Evolutionary conservation across 75 land plant genomes (phyloP), one percentile per base, ranked within the genome.

Genomic region (Ceratopteris richardii): DNA sequence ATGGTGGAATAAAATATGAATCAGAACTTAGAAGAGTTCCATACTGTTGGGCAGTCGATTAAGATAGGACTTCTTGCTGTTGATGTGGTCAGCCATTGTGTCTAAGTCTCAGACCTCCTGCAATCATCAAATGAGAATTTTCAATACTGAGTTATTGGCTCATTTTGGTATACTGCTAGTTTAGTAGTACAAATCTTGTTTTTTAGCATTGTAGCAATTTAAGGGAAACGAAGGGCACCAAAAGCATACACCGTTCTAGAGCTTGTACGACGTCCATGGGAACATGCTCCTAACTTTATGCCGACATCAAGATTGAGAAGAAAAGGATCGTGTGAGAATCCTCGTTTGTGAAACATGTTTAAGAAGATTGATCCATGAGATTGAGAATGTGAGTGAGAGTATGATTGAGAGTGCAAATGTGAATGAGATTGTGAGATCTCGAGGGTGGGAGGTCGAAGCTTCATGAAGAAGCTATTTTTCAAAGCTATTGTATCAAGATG

Each of bases 231-330:
- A 6, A 58, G 39, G 19, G 60, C 60, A 3, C 60, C 60, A 1
- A 33, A 29, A 58, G 60, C 60, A 33, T 41, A 58, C 18, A 58
- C 60, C 18, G 10, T 58, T 6, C 4, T 29, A 1, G 60, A 58
- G 60, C 33, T 58, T 30, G 60, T 58, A 24, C 37, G 60, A 4
- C 39, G n/a, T 37, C 33, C 41, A 58, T 58, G 60, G 60, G 60
- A 41, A 29, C 7, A 48, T 48, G 33, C 25, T 31, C 41, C 60
- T 31, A 33, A 29, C n/a, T 33, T 5, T 33, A 19, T n/a, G n/a
- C n/a, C n/a, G n/a, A n/a, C n/a, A n/a, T n/a, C n/a, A n/a, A n/a
- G n/a, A n/a, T n/a, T n/a, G n/a, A n/a, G n/a, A n/a, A n/a, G n/a
- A n/a, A n/a, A n/a, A n/a, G n/a, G n/a, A n/a, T n/a, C n/a, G n/a